Evolutionary conservation across 768 basidiomycete genomes (phyloP).

Genomic region (Pleurotus ostreatus): DNA sequence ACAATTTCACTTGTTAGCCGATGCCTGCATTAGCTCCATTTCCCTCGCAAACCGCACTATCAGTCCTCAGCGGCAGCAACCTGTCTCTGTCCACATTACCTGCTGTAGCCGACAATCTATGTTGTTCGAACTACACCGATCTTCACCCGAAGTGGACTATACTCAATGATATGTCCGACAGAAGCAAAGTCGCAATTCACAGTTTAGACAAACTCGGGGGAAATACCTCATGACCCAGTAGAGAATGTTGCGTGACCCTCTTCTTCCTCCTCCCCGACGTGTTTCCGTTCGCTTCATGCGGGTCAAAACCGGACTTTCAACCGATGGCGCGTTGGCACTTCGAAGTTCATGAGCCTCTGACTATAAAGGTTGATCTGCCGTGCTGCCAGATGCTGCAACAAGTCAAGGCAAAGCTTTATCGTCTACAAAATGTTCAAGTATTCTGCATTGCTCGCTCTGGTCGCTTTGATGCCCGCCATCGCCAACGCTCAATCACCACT

Average conservation of each 20-base stretch:
- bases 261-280: conserved; percentile 19
- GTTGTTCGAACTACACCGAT: background rate
- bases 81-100: background rate
- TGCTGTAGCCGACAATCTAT: conserved; percentile 2
- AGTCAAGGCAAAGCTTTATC: conserved; percentile 2
- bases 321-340: background rate
- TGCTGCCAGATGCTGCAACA: conserved; percentile 12
- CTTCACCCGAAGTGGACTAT: conserved; percentile 4
- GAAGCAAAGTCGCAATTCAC: background rate
- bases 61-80: background rate
- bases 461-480: conserved; percentile 39
- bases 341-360: conserved; percentile 4
- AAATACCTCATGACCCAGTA: conserved; percentile 4
- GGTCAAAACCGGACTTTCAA: conserved; percentile 33
- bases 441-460: conserved; percentile 36
- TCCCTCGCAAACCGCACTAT: background rate
- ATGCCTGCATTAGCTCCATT: background rate
- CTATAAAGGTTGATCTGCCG: conserved; percentile 17
- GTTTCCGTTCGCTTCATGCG: conserved; percentile 23
- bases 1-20: background rate
- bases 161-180: background rate
- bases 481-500: conserved; percentile 37
- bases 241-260: background rate
- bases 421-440: conserved; percentile 42
- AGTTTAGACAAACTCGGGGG: conserved; percentile 1